phyloP scores from a whole-genome alignment of 1,139 yeast species.

The Scheffersomyces segobiensis region DNA sequence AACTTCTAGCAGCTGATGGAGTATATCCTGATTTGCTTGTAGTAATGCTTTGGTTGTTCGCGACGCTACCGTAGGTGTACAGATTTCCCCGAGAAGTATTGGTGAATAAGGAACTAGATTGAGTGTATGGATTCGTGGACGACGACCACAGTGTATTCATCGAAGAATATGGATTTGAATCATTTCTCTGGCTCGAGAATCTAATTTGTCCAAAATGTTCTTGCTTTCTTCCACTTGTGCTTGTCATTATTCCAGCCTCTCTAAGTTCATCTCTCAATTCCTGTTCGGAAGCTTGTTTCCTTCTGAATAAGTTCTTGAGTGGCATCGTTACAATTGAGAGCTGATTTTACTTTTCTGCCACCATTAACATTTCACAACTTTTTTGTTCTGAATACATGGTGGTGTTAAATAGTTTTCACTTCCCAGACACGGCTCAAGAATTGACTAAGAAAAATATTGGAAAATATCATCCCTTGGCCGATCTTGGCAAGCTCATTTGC shows the following conservation, averaged over 20 bases:
- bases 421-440: neutral
- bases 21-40: neutral
- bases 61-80: neutral
- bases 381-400: neutral
- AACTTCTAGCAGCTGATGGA: neutral
- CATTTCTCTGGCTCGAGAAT: conserved; percentile 39
- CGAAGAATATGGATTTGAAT: neutral
- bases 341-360: neutral
- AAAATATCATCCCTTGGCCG: neutral
- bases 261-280: conserved; percentile 53
- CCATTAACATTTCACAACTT: neutral
- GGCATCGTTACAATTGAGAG: conserved; percentile 29
- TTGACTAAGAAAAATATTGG: neutral
- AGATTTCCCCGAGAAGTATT: neutral
- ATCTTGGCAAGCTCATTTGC: neutral
- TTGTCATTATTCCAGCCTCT: conserved; percentile 55
- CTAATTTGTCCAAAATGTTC: conserved; percentile 68
- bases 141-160: neutral
- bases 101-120: neutral
- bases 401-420: neutral
- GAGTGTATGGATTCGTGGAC: neutral
- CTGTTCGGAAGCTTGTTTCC: conserved; percentile 61
- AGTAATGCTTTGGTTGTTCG: neutral
- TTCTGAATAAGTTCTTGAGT: conserved; percentile 54
- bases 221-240: conserved; percentile 31